Percentiles rank a stretch among this genome's conserved stretches.
Conservation (phyloP, 164 flowering plant species). For the Malania oleifera region DNA sequence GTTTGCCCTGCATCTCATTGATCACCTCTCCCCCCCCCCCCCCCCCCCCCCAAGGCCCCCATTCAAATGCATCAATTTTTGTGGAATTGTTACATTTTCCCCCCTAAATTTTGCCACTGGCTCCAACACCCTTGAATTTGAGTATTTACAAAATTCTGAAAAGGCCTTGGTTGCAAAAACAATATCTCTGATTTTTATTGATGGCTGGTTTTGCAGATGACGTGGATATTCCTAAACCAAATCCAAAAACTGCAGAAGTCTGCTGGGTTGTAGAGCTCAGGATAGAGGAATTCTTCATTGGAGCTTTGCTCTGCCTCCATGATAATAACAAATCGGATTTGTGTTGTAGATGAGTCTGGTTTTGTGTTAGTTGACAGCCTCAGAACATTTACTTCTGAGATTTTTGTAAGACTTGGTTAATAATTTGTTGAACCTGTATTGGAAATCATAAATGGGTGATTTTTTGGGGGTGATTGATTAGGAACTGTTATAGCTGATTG, state of each 20-base stretch:
- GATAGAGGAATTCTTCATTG: background rate
- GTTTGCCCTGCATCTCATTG: too few species aligned
- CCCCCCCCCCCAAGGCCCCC: too few species aligned
- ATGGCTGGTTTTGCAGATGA: conserved; percentile 13
- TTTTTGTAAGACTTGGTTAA: background rate
- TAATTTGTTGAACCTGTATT: background rate
- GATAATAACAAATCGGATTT: background rate
- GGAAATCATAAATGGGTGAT: background rate
- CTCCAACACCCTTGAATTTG: too few species aligned
- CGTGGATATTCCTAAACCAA: conserved; percentile 27
- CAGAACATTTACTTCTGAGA: background rate
- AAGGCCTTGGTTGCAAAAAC: too few species aligned
- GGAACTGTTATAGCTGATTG: too few species aligned
- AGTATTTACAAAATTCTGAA: too few species aligned
- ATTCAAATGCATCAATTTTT: too few species aligned
- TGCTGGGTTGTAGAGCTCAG: conserved; percentile 9
- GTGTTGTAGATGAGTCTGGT: background rate
- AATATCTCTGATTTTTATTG: background rate
- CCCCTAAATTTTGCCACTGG: too few species aligned
- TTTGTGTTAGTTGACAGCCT: background rate
- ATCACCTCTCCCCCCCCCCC: too few species aligned
- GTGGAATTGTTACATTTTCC: too few species aligned
- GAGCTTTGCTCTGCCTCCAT: background rate
- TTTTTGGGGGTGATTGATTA: background rate
- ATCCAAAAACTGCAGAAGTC: conserved; percentile 16